These are phyloP conservation scores for Pseudozyma tsukubaensis DNA, from an alignment of 1,284 basidiomycete genomes.

Conservation along the genomic window DNA sequence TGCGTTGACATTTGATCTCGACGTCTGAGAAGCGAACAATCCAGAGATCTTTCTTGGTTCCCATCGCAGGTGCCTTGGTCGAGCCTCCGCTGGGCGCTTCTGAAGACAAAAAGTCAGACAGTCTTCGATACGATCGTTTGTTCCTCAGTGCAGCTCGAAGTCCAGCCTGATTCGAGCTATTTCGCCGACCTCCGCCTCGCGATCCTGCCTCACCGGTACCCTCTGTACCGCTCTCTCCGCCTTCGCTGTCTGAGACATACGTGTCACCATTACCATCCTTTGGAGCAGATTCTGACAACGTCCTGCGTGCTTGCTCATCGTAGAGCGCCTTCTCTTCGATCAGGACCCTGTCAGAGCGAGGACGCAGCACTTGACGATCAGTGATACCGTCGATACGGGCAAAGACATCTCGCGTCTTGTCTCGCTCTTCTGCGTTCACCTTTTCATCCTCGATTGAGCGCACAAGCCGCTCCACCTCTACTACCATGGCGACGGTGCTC, in stretches of 20 bases:
- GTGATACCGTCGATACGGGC: slow-evolving; percentile 90
- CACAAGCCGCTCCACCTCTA: slow-evolving; percentile 94
- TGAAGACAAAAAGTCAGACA: slow-evolving; percentile 55
- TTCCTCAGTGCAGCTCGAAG: slow-evolving; percentile 53
- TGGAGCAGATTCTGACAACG: slow-evolving; percentile 60
- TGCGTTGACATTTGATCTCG: slow-evolving; percentile 87
- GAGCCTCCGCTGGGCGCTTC: slow-evolving; percentile 19
- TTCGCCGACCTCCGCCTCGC: slow-evolving; percentile 2
- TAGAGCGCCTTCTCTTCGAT: slow-evolving; percentile 80
- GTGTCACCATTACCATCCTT: slow-evolving; percentile 24
- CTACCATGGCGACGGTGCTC: slow-evolving; percentile 92
- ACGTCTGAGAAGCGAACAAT: slow-evolving; percentile 95
- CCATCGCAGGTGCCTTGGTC: slow-evolving; percentile 63
- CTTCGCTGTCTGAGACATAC: slow-evolving; percentile 41
- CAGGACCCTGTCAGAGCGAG: slow-evolving; percentile 87
- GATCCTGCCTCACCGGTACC: slow-evolving; percentile 7
- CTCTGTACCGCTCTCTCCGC: slow-evolving; percentile 29
- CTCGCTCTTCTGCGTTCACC: slow-evolving; percentile 92
- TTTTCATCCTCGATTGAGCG: slow-evolving; percentile 97
- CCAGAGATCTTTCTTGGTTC: slow-evolving; percentile 82
- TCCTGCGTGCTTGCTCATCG: slow-evolving; percentile 52
- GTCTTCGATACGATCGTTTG: slow-evolving; percentile 60
- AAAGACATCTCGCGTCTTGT: slow-evolving; percentile 91
- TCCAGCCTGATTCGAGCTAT: slow-evolving; percentile 25
- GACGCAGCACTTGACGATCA: slow-evolving; percentile 76